Percentiles rank a stretch among this genome's conserved stretches.
phyloP scores from a whole-genome alignment of 2,329 filamentous ascomycete genomes.

The Phaeosphaeriaceae sp. region DNA sequence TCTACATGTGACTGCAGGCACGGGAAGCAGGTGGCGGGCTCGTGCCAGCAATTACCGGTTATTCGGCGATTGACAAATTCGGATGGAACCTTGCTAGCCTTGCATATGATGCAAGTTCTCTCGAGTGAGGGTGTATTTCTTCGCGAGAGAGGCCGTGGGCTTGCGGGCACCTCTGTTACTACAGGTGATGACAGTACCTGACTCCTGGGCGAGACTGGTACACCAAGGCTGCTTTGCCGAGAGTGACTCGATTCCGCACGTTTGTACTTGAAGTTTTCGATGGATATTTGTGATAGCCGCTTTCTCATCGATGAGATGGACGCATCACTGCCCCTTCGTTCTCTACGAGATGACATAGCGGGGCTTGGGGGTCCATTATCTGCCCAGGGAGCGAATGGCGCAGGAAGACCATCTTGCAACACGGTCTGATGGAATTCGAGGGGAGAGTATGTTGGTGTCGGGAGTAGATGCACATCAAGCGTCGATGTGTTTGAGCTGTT shows the following conservation, averaged over 20 bases:
- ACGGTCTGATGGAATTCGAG: conserved; percentile 17
- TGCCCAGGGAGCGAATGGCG: conserved; percentile 34
- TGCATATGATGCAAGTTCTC: conserved; percentile 39
- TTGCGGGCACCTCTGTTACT: conserved; percentile 4
- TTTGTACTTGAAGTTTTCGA: conserved; percentile 15
- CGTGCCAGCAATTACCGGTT: conserved; percentile 36
- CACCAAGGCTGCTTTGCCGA: conserved; percentile 21
- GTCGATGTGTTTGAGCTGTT: conserved; percentile 12
- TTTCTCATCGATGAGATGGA: conserved; percentile 19
- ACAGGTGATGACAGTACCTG: conserved; percentile 13
- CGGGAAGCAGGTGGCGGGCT: conserved; percentile 34
- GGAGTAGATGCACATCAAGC: conserved; percentile 22
- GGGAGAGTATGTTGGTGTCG: conserved; percentile 33
- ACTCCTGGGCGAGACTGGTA: conserved; percentile 17
- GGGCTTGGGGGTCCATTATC: conserved; percentile 29
- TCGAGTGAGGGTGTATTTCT: conserved; percentile 26
- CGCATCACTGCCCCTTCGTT: conserved; percentile 19
- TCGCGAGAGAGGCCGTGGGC: conserved; percentile 19
- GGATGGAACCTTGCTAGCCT: conserved; percentile 23
- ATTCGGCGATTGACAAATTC: conserved; percentile 33
- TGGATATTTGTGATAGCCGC: conserved; percentile 10
- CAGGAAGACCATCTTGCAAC: conserved; percentile 23
- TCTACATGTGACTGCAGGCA: conserved; percentile 38
- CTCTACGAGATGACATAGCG: conserved; percentile 16
- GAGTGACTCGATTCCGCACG: conserved; percentile 26